Percentiles rank a stretch among this genome's conserved stretches.
Conservation (phyloP, 371 early-diverging fungal species). For the Mucor piriformis region DNA sequence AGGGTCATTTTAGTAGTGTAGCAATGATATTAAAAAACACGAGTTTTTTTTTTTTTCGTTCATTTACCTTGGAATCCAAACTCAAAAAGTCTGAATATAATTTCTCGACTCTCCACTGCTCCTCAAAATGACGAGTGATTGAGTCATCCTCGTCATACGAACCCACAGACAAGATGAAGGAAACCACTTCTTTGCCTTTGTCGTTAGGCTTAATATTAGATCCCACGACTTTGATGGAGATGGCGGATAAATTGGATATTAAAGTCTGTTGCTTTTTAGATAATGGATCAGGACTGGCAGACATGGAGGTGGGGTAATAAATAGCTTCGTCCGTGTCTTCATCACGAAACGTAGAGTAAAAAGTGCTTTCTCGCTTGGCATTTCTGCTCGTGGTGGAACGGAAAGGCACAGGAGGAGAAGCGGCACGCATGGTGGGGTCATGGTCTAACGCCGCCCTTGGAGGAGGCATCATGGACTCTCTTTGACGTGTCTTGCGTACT, state of each 20-base stretch:
- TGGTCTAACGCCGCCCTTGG: constrained; percentile 34
- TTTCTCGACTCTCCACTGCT: constrained; percentile 86
- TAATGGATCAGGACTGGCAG: neutral
- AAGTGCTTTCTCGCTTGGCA: neutral
- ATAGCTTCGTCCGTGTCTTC: neutral
- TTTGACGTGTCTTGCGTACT: constrained; percentile 24
- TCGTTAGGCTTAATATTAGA: constrained; percentile 79
- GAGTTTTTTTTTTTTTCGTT: neutral
- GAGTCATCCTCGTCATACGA: constrained; percentile 14
- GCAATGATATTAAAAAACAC: neutral
- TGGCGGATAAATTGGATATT: constrained; percentile 12
- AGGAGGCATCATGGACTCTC: constrained; percentile 38
- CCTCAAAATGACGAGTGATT: constrained; percentile 27
- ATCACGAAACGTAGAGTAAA: neutral
- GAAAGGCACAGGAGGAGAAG: constrained; percentile 41
- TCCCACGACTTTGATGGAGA: constrained; percentile 58
- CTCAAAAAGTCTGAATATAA: constrained; percentile 80
- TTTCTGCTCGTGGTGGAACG: constrained; percentile 3
- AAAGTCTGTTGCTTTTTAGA: neutral
- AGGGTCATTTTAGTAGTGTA: neutral
- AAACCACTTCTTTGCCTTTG: constrained; percentile 76
- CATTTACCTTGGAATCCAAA: constrained; percentile 73
- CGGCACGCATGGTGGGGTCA: constrained; percentile 45
- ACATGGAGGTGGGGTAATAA: no score
- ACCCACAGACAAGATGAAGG: constrained; percentile 58